Base-by-base conservation (phyloP, 257 asterid genomes). In the Paulownia fortunei region DNA sequence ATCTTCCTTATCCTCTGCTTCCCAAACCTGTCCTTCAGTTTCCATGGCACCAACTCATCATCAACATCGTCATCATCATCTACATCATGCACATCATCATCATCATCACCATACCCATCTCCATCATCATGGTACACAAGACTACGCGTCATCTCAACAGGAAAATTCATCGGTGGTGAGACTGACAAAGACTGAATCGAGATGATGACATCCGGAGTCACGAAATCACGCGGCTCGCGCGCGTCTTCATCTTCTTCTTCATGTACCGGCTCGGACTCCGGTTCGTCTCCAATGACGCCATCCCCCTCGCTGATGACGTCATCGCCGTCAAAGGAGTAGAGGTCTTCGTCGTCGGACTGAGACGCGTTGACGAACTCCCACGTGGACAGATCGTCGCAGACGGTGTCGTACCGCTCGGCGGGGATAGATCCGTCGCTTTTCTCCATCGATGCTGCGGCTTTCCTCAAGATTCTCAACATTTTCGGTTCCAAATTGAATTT, bases 341-440 rank as follows among this genome's bases (percentile, higher is more conserved):
- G 74, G 15, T 84, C 91, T 4, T 88, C 94, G 36, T 87, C 94
- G 61, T 94, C 97, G 42, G 94, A 87, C 66, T 49, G 79, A 34
- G 88, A 74, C 9, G 86, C 87, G 86, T 81, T 72, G 87, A 94
- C 85, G 83, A 94, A 49, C 84, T 90, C 98, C 98, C 98, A 94
- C 1, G 89, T 42, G 51, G 96, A 78, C 72, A 94, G 74, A 44
- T 87, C 94, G 27, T 85, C 92, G 8, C 79, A 85, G 24, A 76
- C 67, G 71, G 51, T 59, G 72, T 19, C 87, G 84, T 47, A 82
- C 0, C 18, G 76, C n/a, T 80, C 87, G 51, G 80, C 64, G 36
- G 81, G 11, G 62, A 0, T 51, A 18, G 91, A 86, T 86, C 89
- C 79, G 72, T 62, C 80, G 34, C 6, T 69, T 30, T 55, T 71